Percentiles rank a stretch among this genome's conserved stretches.
These are phyloP conservation scores for Stachybotrys elegans DNA, from an alignment of 2,329 filamentous ascomycete species.

Conservation along the genomic window DNA sequence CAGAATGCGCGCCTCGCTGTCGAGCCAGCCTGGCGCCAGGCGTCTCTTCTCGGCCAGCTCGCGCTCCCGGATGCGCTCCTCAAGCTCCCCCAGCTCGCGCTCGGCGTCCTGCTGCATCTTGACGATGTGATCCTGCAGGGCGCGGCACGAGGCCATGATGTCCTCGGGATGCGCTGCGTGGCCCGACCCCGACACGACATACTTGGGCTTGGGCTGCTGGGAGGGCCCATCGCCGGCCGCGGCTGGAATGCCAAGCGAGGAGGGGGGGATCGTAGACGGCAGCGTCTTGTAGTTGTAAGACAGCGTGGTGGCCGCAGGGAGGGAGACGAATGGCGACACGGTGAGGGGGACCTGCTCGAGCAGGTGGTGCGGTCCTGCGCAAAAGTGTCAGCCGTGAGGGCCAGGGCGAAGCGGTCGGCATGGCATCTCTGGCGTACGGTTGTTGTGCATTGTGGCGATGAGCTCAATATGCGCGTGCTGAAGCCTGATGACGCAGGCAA, in stretches of 20 bases:
- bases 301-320: conserved; percentile 84
- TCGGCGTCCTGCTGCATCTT: conserved; percentile 65
- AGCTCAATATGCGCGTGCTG: too few species aligned
- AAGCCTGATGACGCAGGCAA: too few species aligned
- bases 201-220: conserved; percentile 52
- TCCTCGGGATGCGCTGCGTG: conserved; percentile 83
- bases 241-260: conserved; percentile 28
- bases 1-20: conserved; percentile 65
- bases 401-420: too few species aligned
- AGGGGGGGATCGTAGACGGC: conserved; percentile 72
- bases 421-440: conserved; percentile 26
- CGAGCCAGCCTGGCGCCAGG: conserved; percentile 75
- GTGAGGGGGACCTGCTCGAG: conserved; percentile 90
- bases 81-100: conserved; percentile 62
- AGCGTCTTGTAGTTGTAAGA: conserved; percentile 94
- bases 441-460: conserved; percentile 26
- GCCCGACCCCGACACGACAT: conserved; percentile 69
- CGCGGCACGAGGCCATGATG: conserved; percentile 76
- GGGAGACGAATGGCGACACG: conserved; percentile 87
- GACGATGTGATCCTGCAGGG: conserved; percentile 70
- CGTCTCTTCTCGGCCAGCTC: conserved; percentile 76
- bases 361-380: conserved; percentile 72
- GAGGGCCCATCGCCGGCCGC: conserved; percentile 26
- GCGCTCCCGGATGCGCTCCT: conserved; percentile 57
- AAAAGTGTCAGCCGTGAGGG: too few species aligned